Percentiles rank a stretch among this genome's conserved stretches.
phyloP scores from a whole-genome alignment of 2,329 filamentous ascomycete species.

The Gnomoniopsis smithogilvyi region DNA sequence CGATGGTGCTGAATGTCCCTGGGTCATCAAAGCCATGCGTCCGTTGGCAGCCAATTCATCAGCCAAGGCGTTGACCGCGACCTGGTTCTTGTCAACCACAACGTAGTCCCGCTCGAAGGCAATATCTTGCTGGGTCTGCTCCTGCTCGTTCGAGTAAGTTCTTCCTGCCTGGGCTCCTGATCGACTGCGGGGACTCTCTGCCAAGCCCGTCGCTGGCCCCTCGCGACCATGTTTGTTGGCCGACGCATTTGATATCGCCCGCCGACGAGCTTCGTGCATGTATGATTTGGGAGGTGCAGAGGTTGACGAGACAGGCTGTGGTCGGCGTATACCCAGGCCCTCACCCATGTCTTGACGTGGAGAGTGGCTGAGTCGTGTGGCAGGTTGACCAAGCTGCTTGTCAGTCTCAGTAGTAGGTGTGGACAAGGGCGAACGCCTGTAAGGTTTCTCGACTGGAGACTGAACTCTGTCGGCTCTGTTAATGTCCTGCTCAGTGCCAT shows the following conservation, averaged over 20 bases:
- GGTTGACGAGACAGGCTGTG: slow-evolving; percentile 41
- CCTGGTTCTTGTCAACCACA: slow-evolving; percentile 88
- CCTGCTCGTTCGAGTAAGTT: slow-evolving; percentile 47
- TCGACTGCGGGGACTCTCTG: slow-evolving; percentile 7
- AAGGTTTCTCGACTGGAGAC: slow-evolving; percentile 40
- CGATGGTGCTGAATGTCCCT: slow-evolving; percentile 48
- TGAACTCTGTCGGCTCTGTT: slow-evolving; percentile 31
- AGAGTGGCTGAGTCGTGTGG: slow-evolving; percentile 37
- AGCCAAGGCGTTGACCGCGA: slow-evolving; percentile 95
- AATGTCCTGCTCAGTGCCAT: slow-evolving; percentile 34
- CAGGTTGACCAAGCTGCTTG: slow-evolving; percentile 25
- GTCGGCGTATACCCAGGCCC: slow-evolving; percentile 51
- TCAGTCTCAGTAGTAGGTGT: slow-evolving; percentile 37
- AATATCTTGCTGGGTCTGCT: slow-evolving; percentile 78
- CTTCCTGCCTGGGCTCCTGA: not conserved
- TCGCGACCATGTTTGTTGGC: slow-evolving; percentile 32
- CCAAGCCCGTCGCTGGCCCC: slow-evolving; percentile 26
- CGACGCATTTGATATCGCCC: slow-evolving; percentile 39
- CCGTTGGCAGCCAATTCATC: slow-evolving; percentile 90
- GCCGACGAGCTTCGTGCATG: slow-evolving; percentile 34
- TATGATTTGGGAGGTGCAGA: slow-evolving; percentile 44
- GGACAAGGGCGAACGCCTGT: slow-evolving; percentile 40
- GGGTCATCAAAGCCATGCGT: slow-evolving; percentile 52
- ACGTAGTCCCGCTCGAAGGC: slow-evolving; percentile 94
- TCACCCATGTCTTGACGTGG: slow-evolving; percentile 45